Conservation (phyloP, 169 alveolate species). For the Hepatocystis sp. region DNA sequence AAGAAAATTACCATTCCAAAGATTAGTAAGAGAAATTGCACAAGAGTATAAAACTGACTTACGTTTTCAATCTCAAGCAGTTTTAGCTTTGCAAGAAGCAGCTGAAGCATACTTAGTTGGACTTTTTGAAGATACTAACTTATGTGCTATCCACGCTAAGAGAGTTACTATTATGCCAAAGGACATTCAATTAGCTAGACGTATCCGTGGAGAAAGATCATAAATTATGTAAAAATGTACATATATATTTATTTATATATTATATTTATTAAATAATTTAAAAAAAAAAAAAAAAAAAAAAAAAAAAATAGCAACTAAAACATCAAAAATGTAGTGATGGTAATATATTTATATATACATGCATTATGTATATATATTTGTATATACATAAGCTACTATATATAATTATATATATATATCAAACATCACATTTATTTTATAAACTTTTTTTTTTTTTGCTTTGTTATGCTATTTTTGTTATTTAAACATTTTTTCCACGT, state of each 20-base stretch:
- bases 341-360: no score
- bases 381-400: no score
- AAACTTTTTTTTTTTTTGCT: no score
- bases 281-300: slow-evolving; percentile 2
- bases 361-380: no score
- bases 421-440: no score
- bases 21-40: slow-evolving; percentile 97
- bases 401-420: no score
- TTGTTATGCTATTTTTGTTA: no score
- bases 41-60: slow-evolving; percentile 95
- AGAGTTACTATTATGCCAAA: slow-evolving; percentile 99
- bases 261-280: not conserved
- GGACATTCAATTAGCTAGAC: slow-evolving; percentile 98
- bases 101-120: slow-evolving; percentile 99
- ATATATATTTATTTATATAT: not conserved
- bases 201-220: slow-evolving; percentile 98
- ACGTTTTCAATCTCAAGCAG: slow-evolving; percentile 96
- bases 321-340: no score
- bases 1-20: slow-evolving; percentile 97
- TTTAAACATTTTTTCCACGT: no score
- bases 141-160: slow-evolving; percentile 99
- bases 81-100: slow-evolving; percentile 97
- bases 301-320: slow-evolving; percentile 1
- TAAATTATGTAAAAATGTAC: slow-evolving; percentile 24
- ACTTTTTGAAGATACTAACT: slow-evolving; percentile 99